A percentile compares a stretch with the other conserved stretches of the same genome.
These are phyloP conservation scores for Pistacia vera DNA, from an alignment of 345 rosid species.

Conservation along the genomic window DNA sequence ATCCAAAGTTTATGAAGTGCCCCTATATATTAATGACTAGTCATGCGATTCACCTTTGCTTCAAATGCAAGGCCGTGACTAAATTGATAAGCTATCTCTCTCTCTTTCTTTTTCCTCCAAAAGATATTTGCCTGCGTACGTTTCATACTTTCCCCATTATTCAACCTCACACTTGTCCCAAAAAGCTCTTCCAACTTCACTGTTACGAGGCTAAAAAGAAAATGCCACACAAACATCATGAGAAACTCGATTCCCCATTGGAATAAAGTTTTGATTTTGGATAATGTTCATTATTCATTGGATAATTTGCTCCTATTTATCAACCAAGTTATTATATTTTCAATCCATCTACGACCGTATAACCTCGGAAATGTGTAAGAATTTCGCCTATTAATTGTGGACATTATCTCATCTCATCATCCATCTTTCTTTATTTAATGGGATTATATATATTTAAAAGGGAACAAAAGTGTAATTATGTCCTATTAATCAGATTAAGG, in stretches of 20 bases:
- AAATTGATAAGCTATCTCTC: neutral
- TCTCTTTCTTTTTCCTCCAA: neutral
- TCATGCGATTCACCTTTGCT: constrained; percentile 16
- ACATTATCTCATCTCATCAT: too few species aligned
- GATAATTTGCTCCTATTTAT: neutral
- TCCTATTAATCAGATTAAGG: too few species aligned
- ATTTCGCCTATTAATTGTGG: too few species aligned
- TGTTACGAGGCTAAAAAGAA: neutral
- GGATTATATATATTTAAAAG: too few species aligned
- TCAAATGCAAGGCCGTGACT: constrained; percentile 5
- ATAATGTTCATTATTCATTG: neutral
- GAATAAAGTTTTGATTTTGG: constrained; percentile 14
- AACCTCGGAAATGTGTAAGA: too few species aligned
- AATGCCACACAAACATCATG: neutral
- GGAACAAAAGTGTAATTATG: too few species aligned
- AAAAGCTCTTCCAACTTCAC: neutral
- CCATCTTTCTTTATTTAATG: too few species aligned
- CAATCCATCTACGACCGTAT: too few species aligned
- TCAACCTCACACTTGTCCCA: constrained; percentile 17
- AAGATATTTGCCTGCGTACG: neutral
- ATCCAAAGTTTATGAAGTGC: constrained; percentile 13
- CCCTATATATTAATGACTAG: constrained; percentile 8
- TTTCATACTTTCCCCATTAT: neutral
- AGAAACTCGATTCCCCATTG: constrained; percentile 9
- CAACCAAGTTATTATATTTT: neutral